phyloP scores from a whole-genome alignment of 1,284 basidiomycete genomes.

The Rhodotorula sp. region DNA sequence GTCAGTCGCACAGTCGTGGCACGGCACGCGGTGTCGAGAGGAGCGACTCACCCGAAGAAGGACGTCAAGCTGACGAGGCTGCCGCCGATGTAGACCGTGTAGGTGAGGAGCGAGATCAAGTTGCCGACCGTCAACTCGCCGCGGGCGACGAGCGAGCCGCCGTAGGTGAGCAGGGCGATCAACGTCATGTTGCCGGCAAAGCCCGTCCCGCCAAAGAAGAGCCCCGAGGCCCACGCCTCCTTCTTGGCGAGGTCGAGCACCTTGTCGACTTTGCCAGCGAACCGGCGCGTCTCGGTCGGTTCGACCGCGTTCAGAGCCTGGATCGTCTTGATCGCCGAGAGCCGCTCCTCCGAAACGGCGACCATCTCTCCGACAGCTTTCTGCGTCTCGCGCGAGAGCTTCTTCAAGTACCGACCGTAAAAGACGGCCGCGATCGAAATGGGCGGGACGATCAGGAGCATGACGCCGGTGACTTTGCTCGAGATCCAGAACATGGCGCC shows the following conservation, averaged over 20 bases:
- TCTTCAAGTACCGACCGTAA: constrained; percentile 92
- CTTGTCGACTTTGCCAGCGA: constrained; percentile 59
- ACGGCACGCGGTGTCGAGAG: background rate
- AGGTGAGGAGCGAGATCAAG: constrained; percentile 84
- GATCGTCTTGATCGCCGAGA: constrained; percentile 89
- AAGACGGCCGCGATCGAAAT: constrained; percentile 94
- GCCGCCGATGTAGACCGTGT: constrained; percentile 57
- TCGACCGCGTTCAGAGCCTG: constrained; percentile 80
- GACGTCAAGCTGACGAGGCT: constrained; percentile 51
- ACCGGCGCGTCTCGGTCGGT: constrained; percentile 64
- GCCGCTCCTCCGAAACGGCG: constrained; percentile 75
- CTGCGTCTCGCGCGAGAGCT: constrained; percentile 86
- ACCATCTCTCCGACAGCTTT: constrained; percentile 54
- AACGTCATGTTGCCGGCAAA: constrained; percentile 82
- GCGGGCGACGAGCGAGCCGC: constrained; percentile 82
- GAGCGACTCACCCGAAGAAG: constrained; percentile 49
- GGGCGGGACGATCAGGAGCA: constrained; percentile 86
- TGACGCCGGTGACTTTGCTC: constrained; percentile 81
- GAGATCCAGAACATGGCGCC: constrained; percentile 97
- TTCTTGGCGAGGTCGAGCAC: constrained; percentile 77
- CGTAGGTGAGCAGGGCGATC: constrained; percentile 86
- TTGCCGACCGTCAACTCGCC: constrained; percentile 89
- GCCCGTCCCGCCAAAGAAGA: constrained; percentile 65
- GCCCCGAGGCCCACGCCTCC: constrained; percentile 82
- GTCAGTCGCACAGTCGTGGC: background rate